A percentile compares a stretch with the other conserved stretches of the same genome.
Evolutionary conservation across 768 basidiomycete genomes (phyloP).

Genomic region (Suillus brevipes): DNA sequence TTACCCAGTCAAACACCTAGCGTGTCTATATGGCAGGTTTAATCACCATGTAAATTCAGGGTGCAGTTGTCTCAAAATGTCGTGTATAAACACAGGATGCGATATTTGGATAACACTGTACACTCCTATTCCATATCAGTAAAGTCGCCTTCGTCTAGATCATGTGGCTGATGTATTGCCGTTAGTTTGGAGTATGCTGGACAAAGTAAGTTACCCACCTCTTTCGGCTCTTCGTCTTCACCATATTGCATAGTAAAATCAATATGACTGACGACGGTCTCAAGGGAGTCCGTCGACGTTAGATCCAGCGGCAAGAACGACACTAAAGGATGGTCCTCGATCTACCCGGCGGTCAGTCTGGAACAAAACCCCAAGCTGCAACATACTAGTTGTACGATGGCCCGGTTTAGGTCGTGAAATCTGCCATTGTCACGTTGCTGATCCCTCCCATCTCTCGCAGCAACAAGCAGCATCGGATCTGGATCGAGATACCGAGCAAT

Average conservation of each 20-base stretch:
- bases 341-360: slow-evolving; percentile 47
- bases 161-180: slow-evolving; percentile 63
- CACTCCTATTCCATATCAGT: slow-evolving; percentile 59
- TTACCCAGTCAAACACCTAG: background rate
- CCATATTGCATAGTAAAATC: slow-evolving; percentile 99
- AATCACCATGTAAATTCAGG: background rate
- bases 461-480: slow-evolving; percentile 83
- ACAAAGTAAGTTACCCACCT: slow-evolving; percentile 47
- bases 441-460: slow-evolving; percentile 49
- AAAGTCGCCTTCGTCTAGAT: slow-evolving; percentile 93
- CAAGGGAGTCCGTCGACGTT: slow-evolving; percentile 84
- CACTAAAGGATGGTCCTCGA: slow-evolving; percentile 97
- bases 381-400: slow-evolving; percentile 90
- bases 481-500: slow-evolving; percentile 96
- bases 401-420: slow-evolving; percentile 92
- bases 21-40: background rate
- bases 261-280: slow-evolving; percentile 89
- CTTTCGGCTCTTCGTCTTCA: slow-evolving; percentile 96
- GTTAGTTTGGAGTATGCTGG: slow-evolving; percentile 12
- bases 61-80: background rate
- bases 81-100: background rate
- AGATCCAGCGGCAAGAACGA: slow-evolving; percentile 96
- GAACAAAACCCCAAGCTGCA: background rate
- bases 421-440: slow-evolving; percentile 67
- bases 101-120: too few species aligned